Evolutionary conservation across 257 asterid genomes (phyloP).

Genomic region (Primulina huaijiensis): DNA sequence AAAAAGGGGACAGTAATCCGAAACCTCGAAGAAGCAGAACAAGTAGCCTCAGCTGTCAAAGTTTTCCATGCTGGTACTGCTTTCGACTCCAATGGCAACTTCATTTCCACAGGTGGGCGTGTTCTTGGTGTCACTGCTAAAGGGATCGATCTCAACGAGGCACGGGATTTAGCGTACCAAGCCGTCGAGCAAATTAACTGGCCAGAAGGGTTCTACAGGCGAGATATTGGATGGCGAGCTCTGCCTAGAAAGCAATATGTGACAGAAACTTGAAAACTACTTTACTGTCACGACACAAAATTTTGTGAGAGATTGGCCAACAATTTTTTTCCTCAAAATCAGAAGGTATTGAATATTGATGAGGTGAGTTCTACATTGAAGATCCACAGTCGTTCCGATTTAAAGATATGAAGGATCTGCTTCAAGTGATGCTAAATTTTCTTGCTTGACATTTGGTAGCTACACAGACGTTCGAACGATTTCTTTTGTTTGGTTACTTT

Average conservation of each 20-base stretch:
- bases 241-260: constrained; percentile 37
- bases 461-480: background rate
- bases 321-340: background rate
- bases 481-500: background rate
- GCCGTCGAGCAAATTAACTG: constrained; percentile 66
- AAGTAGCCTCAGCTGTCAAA: constrained; percentile 57
- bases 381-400: background rate
- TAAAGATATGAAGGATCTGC: background rate
- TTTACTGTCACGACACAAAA: background rate
- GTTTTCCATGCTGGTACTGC: constrained; percentile 86
- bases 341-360: background rate
- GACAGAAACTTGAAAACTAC: constrained; percentile 1
- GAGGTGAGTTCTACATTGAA: background rate
- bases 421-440: background rate
- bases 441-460: background rate
- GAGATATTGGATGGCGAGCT: constrained; percentile 94
- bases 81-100: constrained; percentile 59
- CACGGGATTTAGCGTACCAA: constrained; percentile 71
- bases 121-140: constrained; percentile 87
- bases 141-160: constrained; percentile 79
- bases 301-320: background rate
- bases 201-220: constrained; percentile 72
- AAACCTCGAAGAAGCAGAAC: constrained; percentile 78
- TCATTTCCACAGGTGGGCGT: constrained; percentile 81
- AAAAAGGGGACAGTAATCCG: constrained; percentile 61